Conservation (phyloP, 1,284 basidiomycete species). For the Ceratobasidium sp. region DNA sequence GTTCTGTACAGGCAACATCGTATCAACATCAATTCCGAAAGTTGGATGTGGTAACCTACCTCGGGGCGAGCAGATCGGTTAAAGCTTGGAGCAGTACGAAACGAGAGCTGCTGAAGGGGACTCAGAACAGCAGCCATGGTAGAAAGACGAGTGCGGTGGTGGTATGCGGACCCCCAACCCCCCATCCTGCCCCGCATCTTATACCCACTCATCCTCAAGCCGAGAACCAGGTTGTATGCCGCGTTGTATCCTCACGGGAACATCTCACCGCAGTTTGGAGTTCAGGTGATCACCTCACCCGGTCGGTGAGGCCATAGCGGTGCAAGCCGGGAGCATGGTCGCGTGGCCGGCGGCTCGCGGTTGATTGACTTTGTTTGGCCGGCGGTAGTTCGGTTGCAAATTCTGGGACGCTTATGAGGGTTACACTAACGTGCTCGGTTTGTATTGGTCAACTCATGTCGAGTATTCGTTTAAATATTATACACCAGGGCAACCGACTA, state of each 20-base stretch:
- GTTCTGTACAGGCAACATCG: background rate
- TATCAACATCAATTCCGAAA: background rate
- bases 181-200: background rate
- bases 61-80: conserved; percentile 35
- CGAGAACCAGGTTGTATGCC: background rate
- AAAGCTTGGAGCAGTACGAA: background rate
- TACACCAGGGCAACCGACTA: too few species aligned
- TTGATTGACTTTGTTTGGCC: background rate
- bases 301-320: conserved; percentile 9
- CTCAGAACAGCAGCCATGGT: conserved; percentile 29
- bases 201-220: background rate
- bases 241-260: conserved; percentile 12
- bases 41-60: background rate
- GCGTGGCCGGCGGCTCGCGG: conserved; percentile 24
- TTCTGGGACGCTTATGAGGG: too few species aligned
- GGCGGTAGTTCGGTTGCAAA: background rate
- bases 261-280: conserved; percentile 3
- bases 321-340: background rate
- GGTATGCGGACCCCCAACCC: background rate
- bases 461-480: too few species aligned
- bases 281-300: conserved; percentile 3
- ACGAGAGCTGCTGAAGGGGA: background rate
- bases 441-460: too few species aligned
- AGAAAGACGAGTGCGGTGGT: background rate
- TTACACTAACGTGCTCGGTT: too few species aligned